Evolutionary conservation across 495 filamentous ascomycete genomes (phyloP), one percentile per base, ranked within the genome.

Genomic region (Podospora conica): DNA sequence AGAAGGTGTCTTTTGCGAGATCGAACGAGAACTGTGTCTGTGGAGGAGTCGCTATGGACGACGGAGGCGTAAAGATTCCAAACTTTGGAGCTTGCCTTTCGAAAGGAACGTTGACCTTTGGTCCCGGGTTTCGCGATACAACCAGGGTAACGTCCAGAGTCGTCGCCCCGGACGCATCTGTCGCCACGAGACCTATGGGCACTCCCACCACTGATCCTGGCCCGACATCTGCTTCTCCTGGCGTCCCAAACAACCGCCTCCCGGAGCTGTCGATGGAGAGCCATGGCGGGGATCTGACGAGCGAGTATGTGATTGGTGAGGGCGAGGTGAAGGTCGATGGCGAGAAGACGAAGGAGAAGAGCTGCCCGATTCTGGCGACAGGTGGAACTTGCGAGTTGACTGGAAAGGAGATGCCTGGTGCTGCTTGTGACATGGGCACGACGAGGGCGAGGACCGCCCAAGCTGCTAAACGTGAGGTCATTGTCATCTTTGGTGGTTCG

Each of bases 301-400:
- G 81, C 29, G 84, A 82, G 71, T 92, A 93, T 10, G 82, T 81
- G 27, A 89, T 82, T 24, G 80, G 69, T 0, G 74, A 75, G 58
- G 76, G 71, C 1, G 86, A 85, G 31, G 80, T 73, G 74, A 93
- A 92, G 0, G 90, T 92, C 53, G 86, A 83, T 15, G 80, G 76
- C 5, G 89, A 86, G 73, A 93, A 90, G 48, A 81, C 78, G 76
- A 92, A 93, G 40, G 76, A 78, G 75, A 88, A 93, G 0, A 81
- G 78, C 67, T 88, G 68, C 9, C 81, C 83, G 7, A 88, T 80
- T 62, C 88, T 84, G 3, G 90, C 91, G 60, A 92, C 87, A 4
- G 88, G 88, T 48, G 90, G 90, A 11, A 92, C 81, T 71, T 95
- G 90, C 6, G 89, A 82, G 74, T 92, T 92, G 68, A 93, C 81